A percentile compares a stretch with the other conserved stretches of the same genome.
Conservation (phyloP, 1,139 yeast genomes). For the Candida sanyaensis region DNA sequence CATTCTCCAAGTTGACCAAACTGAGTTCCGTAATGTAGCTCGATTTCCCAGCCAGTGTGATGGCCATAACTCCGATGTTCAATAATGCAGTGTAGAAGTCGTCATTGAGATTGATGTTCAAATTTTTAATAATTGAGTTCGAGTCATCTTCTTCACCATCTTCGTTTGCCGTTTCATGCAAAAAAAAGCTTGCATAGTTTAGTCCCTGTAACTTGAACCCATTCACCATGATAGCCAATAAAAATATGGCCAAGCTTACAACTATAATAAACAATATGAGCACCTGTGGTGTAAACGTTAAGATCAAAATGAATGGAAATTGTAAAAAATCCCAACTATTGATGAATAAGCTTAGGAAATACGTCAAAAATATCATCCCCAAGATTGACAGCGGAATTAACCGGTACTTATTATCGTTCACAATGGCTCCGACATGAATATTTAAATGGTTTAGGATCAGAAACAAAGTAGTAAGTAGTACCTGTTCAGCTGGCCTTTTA, state of each 20-base stretch:
- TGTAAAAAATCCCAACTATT: conserved; percentile 34
- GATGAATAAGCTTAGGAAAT: conserved; percentile 39
- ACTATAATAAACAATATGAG: conserved; percentile 50
- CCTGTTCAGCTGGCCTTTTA: conserved; percentile 53
- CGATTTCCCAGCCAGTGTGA: conserved; percentile 65
- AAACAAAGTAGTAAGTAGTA: conserved; percentile 52
- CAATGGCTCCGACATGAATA: conserved; percentile 58
- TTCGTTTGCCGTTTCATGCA: conserved; percentile 27
- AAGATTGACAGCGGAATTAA: conserved; percentile 62
- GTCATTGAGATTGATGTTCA: conserved; percentile 44
- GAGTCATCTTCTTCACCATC: conserved; percentile 28
- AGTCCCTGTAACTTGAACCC: conserved; percentile 50
- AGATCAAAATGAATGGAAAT: conserved; percentile 56
- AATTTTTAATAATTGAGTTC: conserved; percentile 22
- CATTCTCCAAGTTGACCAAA: conserved; percentile 44
- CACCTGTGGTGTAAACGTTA: conserved; percentile 65
- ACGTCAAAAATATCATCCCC: conserved; percentile 51
- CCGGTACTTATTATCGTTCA: conserved; percentile 53
- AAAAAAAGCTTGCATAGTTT: conserved; percentile 49
- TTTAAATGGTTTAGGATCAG: conserved; percentile 57
- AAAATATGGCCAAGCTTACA: conserved; percentile 52
- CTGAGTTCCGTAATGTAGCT: conserved; percentile 65
- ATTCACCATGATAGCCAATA: conserved; percentile 60
- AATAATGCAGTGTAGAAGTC: conserved; percentile 67
- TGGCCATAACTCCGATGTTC: conserved; percentile 61